Evolutionary conservation across 2,329 filamentous ascomycete species (phyloP).

Genomic region (Fusarium coicis): DNA sequence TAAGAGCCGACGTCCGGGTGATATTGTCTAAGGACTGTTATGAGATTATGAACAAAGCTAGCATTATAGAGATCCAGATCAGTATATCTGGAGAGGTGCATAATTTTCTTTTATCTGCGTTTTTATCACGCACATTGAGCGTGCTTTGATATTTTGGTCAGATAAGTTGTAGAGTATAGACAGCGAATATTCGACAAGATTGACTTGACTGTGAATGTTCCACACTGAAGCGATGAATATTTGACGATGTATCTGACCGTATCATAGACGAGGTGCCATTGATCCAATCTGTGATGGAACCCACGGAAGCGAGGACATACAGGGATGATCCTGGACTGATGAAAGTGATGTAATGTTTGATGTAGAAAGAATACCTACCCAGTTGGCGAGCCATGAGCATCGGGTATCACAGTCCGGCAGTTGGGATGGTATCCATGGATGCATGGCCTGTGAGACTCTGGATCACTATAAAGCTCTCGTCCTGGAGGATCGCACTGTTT

Average conservation of each 20-base stretch:
- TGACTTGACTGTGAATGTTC: neutral
- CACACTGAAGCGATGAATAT: neutral
- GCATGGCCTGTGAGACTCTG: neutral
- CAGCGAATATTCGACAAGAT: conserved; percentile 1
- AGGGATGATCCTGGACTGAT: conserved; percentile 22
- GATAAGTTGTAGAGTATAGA: neutral
- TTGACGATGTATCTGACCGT: neutral
- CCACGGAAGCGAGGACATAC: conserved; percentile 7
- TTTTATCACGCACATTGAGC: conserved; percentile 3
- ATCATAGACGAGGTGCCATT: neutral
- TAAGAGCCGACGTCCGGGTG: conserved; percentile 39
- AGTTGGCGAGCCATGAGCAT: neutral
- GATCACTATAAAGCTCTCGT: neutral
- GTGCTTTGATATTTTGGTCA: neutral
- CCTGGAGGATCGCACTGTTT: neutral
- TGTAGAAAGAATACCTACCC: neutral
- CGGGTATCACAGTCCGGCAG: neutral
- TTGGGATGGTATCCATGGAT: neutral
- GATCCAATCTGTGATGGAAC: conserved; percentile 15
- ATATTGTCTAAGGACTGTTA: conserved; percentile 44
- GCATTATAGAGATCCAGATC: conserved; percentile 25
- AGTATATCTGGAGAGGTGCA: conserved; percentile 24
- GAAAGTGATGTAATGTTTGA: conserved; percentile 20
- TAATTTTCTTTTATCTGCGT: conserved; percentile 7
- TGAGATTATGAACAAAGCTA: conserved; percentile 28